phyloP scores from a whole-genome alignment of 2,329 filamentous ascomycete genomes.

The Sporothrix dimorphospora region DNA sequence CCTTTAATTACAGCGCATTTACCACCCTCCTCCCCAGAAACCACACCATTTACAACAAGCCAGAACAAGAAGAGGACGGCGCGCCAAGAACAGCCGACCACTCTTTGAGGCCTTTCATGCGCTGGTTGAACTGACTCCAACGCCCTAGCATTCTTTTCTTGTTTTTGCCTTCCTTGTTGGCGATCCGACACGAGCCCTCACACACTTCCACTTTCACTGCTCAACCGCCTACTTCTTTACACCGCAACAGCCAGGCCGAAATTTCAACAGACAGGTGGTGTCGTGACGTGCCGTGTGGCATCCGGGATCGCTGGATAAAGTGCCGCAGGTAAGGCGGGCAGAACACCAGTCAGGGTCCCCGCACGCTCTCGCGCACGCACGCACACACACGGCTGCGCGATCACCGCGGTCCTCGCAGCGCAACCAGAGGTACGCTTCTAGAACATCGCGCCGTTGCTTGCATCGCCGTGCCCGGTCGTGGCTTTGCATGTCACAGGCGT shows the following conservation, averaged over 20 bases:
- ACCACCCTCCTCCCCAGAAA: not conserved
- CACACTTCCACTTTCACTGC: not conserved
- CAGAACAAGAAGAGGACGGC: not conserved
- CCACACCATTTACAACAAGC: not conserved
- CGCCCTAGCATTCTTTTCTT: not conserved
- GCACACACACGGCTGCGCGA: constrained; percentile 10
- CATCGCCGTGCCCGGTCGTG: not conserved
- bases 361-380: not conserved
- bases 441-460: not conserved
- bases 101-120: not conserved
- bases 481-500: not conserved
- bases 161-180: constrained; percentile 1
- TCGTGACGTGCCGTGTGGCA: constrained; percentile 13
- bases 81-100: not conserved
- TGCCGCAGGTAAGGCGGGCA: not conserved
- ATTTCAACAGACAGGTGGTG: not conserved
- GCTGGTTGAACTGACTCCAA: not conserved
- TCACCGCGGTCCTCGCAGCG: not conserved
- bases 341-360: constrained; percentile 10
- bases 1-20: not conserved
- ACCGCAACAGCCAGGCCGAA: too few relatives aligned
- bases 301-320: constrained; percentile 23
- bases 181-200: constrained; percentile 24
- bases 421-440: not conserved
- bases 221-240: not conserved